Evolutionary conservation across 2,329 filamentous ascomycete species (phyloP).

Genomic region (Pleurostoma richardsiae): DNA sequence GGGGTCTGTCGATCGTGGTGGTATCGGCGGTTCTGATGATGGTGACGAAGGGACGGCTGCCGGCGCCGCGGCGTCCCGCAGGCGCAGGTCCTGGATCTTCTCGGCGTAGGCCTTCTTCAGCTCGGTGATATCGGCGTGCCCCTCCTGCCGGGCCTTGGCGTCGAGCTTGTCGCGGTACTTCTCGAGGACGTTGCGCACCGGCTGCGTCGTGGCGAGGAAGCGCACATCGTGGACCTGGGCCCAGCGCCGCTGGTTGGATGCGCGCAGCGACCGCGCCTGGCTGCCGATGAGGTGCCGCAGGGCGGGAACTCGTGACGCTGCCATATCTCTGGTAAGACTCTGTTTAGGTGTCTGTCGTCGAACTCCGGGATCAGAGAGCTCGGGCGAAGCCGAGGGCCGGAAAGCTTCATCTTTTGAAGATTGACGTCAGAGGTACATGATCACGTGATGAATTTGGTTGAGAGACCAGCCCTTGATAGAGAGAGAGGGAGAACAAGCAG

Average conservation of each 20-base stretch:
- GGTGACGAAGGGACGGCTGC: constrained; percentile 9
- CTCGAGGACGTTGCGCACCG: constrained; percentile 64
- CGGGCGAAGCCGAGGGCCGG: too few relatives aligned
- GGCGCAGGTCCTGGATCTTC: constrained; percentile 69
- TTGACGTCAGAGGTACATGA: too few relatives aligned
- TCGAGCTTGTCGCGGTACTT: constrained; percentile 86
- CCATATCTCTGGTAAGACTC: constrained; percentile 28
- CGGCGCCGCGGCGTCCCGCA: constrained; percentile 53
- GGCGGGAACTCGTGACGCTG: constrained; percentile 38
- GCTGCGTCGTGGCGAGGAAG: constrained; percentile 75
- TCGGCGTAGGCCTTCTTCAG: constrained; percentile 81
- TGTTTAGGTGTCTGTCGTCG: too few relatives aligned
- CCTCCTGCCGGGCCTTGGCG: constrained; percentile 66
- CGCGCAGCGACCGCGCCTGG: constrained; percentile 23
- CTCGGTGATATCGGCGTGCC: constrained; percentile 64
- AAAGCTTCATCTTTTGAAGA: too few relatives aligned
- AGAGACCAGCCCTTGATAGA: too few relatives aligned
- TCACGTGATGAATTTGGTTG: too few relatives aligned
- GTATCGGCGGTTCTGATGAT: neutral
- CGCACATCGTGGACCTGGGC: constrained; percentile 90
- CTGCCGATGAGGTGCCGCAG: constrained; percentile 40
- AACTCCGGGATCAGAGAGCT: too few relatives aligned
- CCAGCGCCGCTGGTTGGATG: constrained; percentile 68
- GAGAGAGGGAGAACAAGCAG: too few relatives aligned
- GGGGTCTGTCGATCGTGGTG: neutral